These are phyloP conservation scores for Coelastrella sp. DNA, from an alignment of 139 green algal genomes.

Conservation along the genomic window DNA sequence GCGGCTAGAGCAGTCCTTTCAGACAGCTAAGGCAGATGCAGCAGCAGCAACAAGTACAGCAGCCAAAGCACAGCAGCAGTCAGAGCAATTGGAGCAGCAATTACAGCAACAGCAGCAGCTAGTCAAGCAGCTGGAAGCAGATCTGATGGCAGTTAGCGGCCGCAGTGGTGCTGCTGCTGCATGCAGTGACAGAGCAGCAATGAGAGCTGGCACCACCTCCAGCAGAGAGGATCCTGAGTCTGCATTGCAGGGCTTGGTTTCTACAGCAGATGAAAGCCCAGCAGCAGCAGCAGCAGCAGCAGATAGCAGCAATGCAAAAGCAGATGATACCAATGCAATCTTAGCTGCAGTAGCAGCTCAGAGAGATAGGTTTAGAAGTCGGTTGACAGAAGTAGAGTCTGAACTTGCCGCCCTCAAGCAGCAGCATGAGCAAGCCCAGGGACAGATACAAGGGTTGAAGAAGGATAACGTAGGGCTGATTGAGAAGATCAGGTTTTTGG, in stretches of 20 bases:
- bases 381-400: neutral
- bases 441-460: neutral
- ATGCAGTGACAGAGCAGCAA: too few species aligned
- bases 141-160: slow-evolving; percentile 29
- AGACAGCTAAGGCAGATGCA: slow-evolving; percentile 20
- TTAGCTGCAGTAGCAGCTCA: slow-evolving; percentile 17
- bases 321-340: slow-evolving; percentile 1
- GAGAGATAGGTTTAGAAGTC: slow-evolving; percentile 28
- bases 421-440: neutral
- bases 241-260: too few species aligned
- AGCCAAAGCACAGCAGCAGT: neutral
- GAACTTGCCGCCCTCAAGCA: neutral
- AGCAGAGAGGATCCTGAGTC: neutral
- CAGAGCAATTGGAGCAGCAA: slow-evolving; percentile 21
- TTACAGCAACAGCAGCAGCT: slow-evolving; percentile 25
- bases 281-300: slow-evolving; percentile 21
- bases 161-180: neutral
- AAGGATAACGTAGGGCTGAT: slow-evolving; percentile 33
- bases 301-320: neutral
- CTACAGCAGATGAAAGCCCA: neutral
- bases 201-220: too few species aligned
- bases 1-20: neutral
- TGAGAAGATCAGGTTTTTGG: slow-evolving; percentile 43
- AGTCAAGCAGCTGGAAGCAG: slow-evolving; percentile 26
- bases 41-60: neutral